These are phyloP conservation scores for Debaryomyces subglobosus DNA, from an alignment of 1,139 yeast genomes.

Conservation along the genomic window DNA sequence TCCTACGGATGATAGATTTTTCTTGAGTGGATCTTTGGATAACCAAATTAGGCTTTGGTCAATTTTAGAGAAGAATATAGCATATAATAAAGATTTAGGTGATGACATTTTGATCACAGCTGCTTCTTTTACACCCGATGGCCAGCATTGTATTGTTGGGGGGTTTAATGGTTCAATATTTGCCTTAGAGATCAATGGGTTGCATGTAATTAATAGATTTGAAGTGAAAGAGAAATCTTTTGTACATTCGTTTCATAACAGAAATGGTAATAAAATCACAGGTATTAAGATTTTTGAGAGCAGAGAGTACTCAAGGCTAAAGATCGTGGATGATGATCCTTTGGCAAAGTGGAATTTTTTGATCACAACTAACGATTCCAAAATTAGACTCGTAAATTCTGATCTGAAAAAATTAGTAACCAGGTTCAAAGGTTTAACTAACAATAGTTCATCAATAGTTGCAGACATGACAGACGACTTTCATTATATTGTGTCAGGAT, in stretches of 20 bases:
- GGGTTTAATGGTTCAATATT: constrained; percentile 77
- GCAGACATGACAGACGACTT: constrained; percentile 67
- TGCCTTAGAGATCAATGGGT: constrained; percentile 66
- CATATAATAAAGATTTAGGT: constrained; percentile 40
- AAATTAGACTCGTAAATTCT: constrained; percentile 65
- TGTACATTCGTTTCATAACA: constrained; percentile 30
- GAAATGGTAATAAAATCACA: constrained; percentile 43
- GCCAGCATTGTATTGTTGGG: constrained; percentile 69
- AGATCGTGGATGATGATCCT: constrained; percentile 15
- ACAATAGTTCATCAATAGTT: constrained; percentile 68
- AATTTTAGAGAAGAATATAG: constrained; percentile 59
- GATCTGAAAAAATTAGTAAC: constrained; percentile 61
- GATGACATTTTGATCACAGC: constrained; percentile 73
- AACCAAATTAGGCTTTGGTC: constrained; percentile 83
- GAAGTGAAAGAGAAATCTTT: constrained; percentile 46
- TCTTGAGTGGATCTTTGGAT: constrained; percentile 82
- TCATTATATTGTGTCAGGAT: constrained; percentile 55
- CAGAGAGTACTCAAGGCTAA: constrained; percentile 15
- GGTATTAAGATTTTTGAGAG: constrained; percentile 40
- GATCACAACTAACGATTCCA: constrained; percentile 80
- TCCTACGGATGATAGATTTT: constrained; percentile 86
- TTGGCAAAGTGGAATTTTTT: constrained; percentile 43
- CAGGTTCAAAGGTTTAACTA: constrained; percentile 73
- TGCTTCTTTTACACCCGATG: constrained; percentile 70
- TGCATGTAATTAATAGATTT: constrained; percentile 56